Base-by-base conservation (phyloP, 192 early-diverging fungal species). In the Gryganskiella cystojenkinii region DNA sequence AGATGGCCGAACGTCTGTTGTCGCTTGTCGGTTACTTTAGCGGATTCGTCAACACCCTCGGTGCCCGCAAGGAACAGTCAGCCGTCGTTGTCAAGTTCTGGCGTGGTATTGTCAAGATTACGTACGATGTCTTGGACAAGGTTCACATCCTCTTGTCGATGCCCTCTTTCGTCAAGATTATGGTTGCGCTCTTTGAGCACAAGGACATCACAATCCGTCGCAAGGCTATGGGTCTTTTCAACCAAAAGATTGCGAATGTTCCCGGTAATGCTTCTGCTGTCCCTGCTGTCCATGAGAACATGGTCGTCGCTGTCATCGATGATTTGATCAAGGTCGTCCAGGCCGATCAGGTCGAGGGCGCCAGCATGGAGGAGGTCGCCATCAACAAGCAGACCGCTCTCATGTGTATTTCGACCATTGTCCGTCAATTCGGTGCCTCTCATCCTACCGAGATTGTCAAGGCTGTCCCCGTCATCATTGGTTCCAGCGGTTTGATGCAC, bases 371-470 rank as follows among this genome's bases (percentile, higher is more conserved):
- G 49, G 87, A 88, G 35, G 61, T 71, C 9, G 64, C 68, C 13
- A 82, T 86, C 60, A 91, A 88, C 79, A 92, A 90, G 80, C 93
- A 96, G 78, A 84, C 90, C 0, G 93, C 92, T 19, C 74, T 98
- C 40, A 64, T 92, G 49, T 96, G 95, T 73, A 67, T 98, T 33
- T 86, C 92, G 10, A 88, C 91, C 25, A 85, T 96, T 45, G 88
- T 91, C 11, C 85, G 82, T 24, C 67, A 82, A 27, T 90, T 94
- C 79, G 92, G 89, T 11, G 71, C 81, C 31, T 69, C 69, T 19
- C 88, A 91, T 27, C 85, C 91, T 15, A 82, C 82, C 19, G 81
- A 86, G 64, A 95, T 95, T 67, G 66, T 85, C 10, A 70, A 79
- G 9, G 71, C 90, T n/a, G 62, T 95, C 20, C 81, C 70, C 14